These are phyloP conservation scores for Pichia sorboxylosa DNA, from an alignment of 1,139 yeast genomes.

Conservation along the genomic window DNA sequence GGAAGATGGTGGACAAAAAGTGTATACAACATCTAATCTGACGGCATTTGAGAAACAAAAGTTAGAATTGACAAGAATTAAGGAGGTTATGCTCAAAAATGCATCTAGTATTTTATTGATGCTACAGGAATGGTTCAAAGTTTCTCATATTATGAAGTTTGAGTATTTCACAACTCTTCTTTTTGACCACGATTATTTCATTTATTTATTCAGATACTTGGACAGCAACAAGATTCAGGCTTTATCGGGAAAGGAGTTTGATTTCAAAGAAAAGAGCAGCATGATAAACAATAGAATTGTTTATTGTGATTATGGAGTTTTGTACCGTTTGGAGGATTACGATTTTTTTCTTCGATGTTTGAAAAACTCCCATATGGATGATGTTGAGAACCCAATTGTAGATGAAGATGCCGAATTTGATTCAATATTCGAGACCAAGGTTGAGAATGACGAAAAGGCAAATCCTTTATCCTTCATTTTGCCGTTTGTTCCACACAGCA, in stretches of 20 bases:
- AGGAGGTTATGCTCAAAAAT: constrained; percentile 56
- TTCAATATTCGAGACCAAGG: constrained; percentile 13
- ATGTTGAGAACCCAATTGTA: constrained; percentile 5
- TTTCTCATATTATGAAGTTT: constrained; percentile 64
- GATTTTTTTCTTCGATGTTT: constrained; percentile 18
- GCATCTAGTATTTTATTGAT: constrained; percentile 42
- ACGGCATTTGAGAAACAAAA: constrained; percentile 24
- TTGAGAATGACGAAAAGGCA: constrained; percentile 4
- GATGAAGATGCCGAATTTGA: constrained; percentile 12
- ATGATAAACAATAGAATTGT: constrained; percentile 20
- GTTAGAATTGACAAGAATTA: constrained; percentile 45
- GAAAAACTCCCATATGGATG: constrained; percentile 10
- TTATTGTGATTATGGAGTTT: constrained; percentile 21
- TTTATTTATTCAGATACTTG: constrained; percentile 28
- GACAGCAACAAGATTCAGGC: constrained; percentile 24
- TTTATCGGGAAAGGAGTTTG: constrained; percentile 15
- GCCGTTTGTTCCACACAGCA: constrained; percentile 21
- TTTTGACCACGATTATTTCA: constrained; percentile 40
- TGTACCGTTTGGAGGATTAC: constrained; percentile 18
- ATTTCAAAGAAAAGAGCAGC: constrained; percentile 18
- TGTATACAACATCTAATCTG: constrained; percentile 9
- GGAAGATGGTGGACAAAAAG: too few species aligned
- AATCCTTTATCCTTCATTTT: constrained; percentile 15
- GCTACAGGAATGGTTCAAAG: constrained; percentile 67
- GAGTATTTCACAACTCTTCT: constrained; percentile 64